Conservation (phyloP, 345 rosid genomes). For the Lumnitzera littorea region DNA sequence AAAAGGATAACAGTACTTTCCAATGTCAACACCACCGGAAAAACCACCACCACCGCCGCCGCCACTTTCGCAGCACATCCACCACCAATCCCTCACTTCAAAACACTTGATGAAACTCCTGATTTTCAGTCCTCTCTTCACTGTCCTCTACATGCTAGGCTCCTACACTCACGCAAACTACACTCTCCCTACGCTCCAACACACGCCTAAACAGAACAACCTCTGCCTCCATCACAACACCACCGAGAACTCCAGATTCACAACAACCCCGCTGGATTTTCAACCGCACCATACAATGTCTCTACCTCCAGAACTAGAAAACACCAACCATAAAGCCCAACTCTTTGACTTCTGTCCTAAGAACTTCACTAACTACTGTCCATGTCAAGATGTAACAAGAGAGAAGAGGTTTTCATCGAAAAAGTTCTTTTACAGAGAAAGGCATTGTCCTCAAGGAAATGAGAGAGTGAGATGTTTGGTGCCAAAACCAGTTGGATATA, state of each 20-base stretch:
- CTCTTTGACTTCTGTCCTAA: slow-evolving; percentile 34
- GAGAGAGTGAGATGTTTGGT: slow-evolving; percentile 42
- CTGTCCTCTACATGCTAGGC: slow-evolving; percentile 30
- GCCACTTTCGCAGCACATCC: neutral
- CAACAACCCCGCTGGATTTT: slow-evolving; percentile 24
- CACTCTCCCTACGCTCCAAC: neutral
- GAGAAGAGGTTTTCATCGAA: slow-evolving; percentile 22
- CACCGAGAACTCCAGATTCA: neutral
- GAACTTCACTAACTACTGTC: slow-evolving; percentile 52
- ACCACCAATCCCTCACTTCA: neutral
- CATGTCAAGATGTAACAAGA: slow-evolving; percentile 48
- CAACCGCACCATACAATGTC: slow-evolving; percentile 31
- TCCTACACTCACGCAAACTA: slow-evolving; percentile 11
- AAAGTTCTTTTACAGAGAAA: slow-evolving; percentile 39
- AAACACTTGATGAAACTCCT: slow-evolving; percentile 2
- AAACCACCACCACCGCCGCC: neutral
- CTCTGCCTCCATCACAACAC: slow-evolving; percentile 11
- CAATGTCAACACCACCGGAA: too few relatives aligned
- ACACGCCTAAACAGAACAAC: slow-evolving; percentile 6
- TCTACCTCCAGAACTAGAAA: slow-evolving; percentile 11
- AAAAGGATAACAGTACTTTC: too few relatives aligned
- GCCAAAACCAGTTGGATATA: slow-evolving; percentile 51
- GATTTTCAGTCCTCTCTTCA: slow-evolving; percentile 10
- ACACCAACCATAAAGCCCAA: neutral
- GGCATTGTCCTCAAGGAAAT: slow-evolving; percentile 44